These are phyloP conservation scores for Hawksworthiomyces lignivorus DNA, from an alignment of 2,329 filamentous ascomycete genomes.

Conservation along the genomic window DNA sequence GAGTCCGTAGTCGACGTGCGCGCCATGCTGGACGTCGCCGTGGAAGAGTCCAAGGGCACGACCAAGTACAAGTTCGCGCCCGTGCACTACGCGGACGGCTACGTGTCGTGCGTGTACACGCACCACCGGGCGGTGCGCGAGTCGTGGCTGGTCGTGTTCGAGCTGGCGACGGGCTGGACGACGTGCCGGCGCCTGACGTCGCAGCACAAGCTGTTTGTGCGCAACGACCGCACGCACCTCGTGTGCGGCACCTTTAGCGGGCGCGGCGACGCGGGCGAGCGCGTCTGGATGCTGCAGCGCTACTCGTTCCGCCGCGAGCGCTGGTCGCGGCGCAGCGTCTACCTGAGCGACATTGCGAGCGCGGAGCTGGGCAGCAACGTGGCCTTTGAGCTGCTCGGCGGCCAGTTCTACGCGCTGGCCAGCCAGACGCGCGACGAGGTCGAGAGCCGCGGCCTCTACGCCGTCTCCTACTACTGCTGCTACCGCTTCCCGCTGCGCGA, in stretches of 20 bases:
- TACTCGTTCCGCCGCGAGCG: slow-evolving; percentile 35
- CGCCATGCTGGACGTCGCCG: slow-evolving; percentile 27
- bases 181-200: slow-evolving; percentile 36
- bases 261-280: slow-evolving; percentile 21
- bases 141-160: slow-evolving; percentile 47
- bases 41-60: slow-evolving; percentile 27
- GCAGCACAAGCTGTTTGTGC: slow-evolving; percentile 55
- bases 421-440: slow-evolving; percentile 42
- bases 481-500: slow-evolving; percentile 51
- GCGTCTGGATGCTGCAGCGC: slow-evolving; percentile 50
- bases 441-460: neutral
- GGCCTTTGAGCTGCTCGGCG: slow-evolving; percentile 63
- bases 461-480: slow-evolving; percentile 60
- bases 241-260: slow-evolving; percentile 60
- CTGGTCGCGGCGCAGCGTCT: slow-evolving; percentile 37
- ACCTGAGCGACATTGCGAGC: slow-evolving; percentile 51
- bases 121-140: slow-evolving; percentile 26
- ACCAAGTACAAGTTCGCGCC: slow-evolving; percentile 42
- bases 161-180: slow-evolving; percentile 30
- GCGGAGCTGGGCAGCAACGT: slow-evolving; percentile 56
- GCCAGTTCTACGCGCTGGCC: slow-evolving; percentile 61
- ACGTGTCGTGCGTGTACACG: slow-evolving; percentile 51
- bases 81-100: slow-evolving; percentile 48
- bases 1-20: slow-evolving; percentile 53
- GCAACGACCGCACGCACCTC: slow-evolving; percentile 53